phyloP scores from a whole-genome alignment of 192 early-diverging fungal species.

The Geranomyces michiganensis region DNA sequence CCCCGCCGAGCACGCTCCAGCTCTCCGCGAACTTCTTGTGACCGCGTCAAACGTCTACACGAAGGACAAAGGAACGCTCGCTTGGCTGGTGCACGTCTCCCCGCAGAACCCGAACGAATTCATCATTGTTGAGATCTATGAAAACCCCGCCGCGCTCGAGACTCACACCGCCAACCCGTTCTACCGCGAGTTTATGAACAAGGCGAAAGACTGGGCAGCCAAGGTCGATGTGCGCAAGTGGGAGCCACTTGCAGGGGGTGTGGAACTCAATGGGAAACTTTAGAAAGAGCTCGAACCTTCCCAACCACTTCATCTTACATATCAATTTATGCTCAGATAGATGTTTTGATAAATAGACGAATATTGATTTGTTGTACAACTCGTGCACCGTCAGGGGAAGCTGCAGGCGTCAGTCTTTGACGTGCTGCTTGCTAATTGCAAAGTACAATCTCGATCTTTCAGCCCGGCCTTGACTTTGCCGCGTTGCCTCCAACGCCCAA shows the following conservation, averaged over 20 bases:
- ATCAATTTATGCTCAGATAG: too few relatives aligned
- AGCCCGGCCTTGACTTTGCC: too few relatives aligned
- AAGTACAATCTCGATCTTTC: too few relatives aligned
- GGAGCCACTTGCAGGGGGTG: neutral
- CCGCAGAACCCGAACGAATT: conserved; percentile 9
- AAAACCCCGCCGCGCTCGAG: conserved; percentile 2
- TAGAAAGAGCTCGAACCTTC: neutral
- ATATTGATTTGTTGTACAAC: too few relatives aligned
- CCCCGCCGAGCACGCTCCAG: neutral
- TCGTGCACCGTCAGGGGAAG: too few relatives aligned
- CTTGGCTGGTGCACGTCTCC: conserved; percentile 12
- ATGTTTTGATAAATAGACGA: too few relatives aligned
- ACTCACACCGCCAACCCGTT: conserved; percentile 19
- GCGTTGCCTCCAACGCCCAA: too few relatives aligned
- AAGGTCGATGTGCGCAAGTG: neutral
- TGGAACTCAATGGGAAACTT: neutral
- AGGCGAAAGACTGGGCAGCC: neutral
- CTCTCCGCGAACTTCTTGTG: neutral
- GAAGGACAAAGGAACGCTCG: conserved; percentile 11
- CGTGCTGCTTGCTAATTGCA: too few relatives aligned
- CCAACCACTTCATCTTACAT: too few relatives aligned
- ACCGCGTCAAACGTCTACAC: conserved; percentile 10
- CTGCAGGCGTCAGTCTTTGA: too few relatives aligned
- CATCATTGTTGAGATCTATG: conserved; percentile 18
- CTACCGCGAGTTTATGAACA: conserved; percentile 1